Conservation (phyloP, 768 basidiomycete genomes). For the Phaeotremella skinneri region DNA sequence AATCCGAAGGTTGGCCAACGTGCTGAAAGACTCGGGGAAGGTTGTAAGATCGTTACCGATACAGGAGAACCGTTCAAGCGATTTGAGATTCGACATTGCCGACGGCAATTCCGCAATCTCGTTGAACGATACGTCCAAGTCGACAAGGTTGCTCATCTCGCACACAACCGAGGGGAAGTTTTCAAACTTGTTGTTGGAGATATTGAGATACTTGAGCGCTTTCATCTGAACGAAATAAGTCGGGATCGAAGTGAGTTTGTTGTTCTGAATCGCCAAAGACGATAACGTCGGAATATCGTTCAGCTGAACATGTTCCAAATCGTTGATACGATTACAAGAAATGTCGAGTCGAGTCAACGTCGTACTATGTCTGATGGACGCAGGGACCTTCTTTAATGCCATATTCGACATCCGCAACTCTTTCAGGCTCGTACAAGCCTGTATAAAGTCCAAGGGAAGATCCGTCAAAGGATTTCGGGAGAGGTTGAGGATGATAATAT, state of each 20-base stretch:
- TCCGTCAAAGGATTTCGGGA: conserved; percentile 95
- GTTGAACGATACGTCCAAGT: conserved; percentile 95
- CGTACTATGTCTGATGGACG: conserved; percentile 69
- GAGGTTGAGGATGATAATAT: conserved; percentile 78
- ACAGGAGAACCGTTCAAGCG: conserved; percentile 70
- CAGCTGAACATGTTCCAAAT: conserved; percentile 80
- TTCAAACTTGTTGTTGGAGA: conserved; percentile 93
- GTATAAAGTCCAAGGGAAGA: conserved; percentile 93
- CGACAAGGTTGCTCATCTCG: conserved; percentile 67
- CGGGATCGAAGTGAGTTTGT: conserved; percentile 81
- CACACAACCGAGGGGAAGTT: conserved; percentile 71
- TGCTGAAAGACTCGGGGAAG: conserved; percentile 65
- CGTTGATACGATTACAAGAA: conserved; percentile 84
- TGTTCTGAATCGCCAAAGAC: conserved; percentile 78
- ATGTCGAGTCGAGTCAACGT: conserved; percentile 79
- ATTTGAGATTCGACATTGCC: conserved; percentile 66
- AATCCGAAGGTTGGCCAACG: conserved; percentile 62
- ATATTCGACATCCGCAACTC: conserved; percentile 85
- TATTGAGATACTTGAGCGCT: conserved; percentile 72
- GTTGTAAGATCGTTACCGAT: conserved; percentile 78
- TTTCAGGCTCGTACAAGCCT: conserved; percentile 74
- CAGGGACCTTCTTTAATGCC: conserved; percentile 91
- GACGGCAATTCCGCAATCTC: conserved; percentile 75
- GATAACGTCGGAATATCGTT: conserved; percentile 70
- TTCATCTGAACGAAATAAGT: conserved; percentile 76